A percentile compares a stretch with the other conserved stretches of the same genome.
These are phyloP conservation scores for Pyrenula aspistea DNA, from an alignment of 495 filamentous ascomycete genomes.

Conservation along the genomic window DNA sequence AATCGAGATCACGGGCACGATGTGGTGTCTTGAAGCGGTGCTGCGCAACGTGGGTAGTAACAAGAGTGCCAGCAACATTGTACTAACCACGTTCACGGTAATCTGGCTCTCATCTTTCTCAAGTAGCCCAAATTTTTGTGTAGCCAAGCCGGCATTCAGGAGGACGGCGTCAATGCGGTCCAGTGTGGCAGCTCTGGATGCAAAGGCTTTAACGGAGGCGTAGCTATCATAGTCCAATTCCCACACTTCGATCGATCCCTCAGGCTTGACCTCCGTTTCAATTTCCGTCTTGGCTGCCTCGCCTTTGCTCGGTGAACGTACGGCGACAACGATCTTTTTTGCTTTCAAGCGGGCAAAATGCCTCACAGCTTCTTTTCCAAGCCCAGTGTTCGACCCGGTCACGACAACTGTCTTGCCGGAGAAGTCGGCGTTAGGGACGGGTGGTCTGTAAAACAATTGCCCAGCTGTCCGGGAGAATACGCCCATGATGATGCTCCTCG, in stretches of 20 bases:
- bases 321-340: constrained; percentile 34
- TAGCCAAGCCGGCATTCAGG: constrained; percentile 18
- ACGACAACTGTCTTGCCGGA: constrained; percentile 28
- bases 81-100: constrained; percentile 30
- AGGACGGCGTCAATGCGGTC: constrained; percentile 11
- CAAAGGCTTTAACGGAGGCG: constrained; percentile 14
- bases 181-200: constrained; percentile 8
- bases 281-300: constrained; percentile 17
- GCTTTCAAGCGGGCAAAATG: constrained; percentile 29
- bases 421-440: constrained; percentile 28
- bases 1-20: constrained; percentile 1
- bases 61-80: constrained; percentile 15
- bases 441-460: constrained; percentile 9
- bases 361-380: constrained; percentile 26
- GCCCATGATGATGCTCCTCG: too few relatives aligned
- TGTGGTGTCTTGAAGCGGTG: constrained; percentile 2
- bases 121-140: constrained; percentile 5
- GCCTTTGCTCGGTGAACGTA: constrained; percentile 31
- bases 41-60: constrained; percentile 16
- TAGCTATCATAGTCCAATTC: constrained; percentile 16
- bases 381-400: constrained; percentile 31
- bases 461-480: too few relatives aligned
- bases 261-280: constrained; percentile 13
- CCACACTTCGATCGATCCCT: constrained; percentile 21
- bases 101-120: constrained; percentile 26